Base-by-base conservation (phyloP, 2,329 filamentous ascomycete species). In the Hypoxylon sp. region DNA sequence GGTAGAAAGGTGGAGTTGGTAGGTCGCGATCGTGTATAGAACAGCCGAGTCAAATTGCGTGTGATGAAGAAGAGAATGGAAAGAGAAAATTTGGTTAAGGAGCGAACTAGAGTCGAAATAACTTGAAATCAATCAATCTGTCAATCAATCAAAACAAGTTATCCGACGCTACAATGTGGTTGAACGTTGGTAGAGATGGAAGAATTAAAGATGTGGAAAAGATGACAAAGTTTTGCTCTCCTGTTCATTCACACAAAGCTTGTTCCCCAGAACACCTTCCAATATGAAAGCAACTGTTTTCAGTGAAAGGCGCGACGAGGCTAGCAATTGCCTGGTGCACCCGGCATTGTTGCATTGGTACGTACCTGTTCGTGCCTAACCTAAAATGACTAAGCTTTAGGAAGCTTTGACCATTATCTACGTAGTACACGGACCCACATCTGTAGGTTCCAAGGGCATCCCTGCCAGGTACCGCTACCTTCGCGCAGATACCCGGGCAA, bases 281-380 rank as follows among this genome's bases (percentile, higher is more conserved):
- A 44, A 44, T 17, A 44, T 44, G n/a, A 55, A 26, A 56, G 35
- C 52, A 71, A 64, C 73, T 78, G 77, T 75, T 77, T 78, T 74
- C 77, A 74, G 75, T 74, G 65, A 70, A 67, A 74, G 70, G 72
- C 76, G 76, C 74, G 74, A 77, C 75, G 70, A 76, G 74, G 75
- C 74, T 76, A 55, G 62, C 35, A 64, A 10, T 31, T 31, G 29
- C 24, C 51, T 58, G 47, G 14, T 37, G 42, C 19, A 19, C 56
- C 54, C 6, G 22, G 52, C 54, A 31, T 37, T 44, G 48, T 54
- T 67, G 19, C 39, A 54, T 33, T 8, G 29, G 52, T 51, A 55
- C 31, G 26, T 64, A 53, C 19, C 33, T 31, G 13, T 44, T 44
- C 26, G 10, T 37, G 54, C 33, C 62, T 68, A 62, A 61, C 61